These are phyloP conservation scores for Ananas comosus DNA, from an alignment of 176 grass and related monocot genomes.

Conservation along the genomic window DNA sequence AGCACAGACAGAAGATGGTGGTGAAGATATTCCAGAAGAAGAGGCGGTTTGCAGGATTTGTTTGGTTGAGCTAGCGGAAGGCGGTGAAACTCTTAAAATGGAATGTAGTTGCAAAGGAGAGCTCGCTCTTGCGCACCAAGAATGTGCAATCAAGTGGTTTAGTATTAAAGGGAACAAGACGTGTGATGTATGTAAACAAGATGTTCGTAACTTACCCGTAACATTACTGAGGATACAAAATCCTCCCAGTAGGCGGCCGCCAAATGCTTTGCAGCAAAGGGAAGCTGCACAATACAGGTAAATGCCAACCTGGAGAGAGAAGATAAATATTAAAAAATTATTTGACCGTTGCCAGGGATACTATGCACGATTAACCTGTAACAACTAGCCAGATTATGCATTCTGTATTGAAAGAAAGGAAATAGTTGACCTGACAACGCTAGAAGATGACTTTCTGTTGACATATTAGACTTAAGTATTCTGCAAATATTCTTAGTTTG, in stretches of 20 bases:
- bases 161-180: constrained; percentile 98
- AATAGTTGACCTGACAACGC: no score
- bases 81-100: constrained; percentile 98
- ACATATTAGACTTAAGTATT: no score
- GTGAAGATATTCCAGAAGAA: constrained; percentile 97
- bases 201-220: constrained; percentile 83
- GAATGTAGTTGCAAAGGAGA: constrained; percentile 99
- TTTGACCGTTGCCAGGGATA: not conserved
- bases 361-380: no score
- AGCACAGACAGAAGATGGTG: constrained; percentile 48
- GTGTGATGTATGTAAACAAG: constrained; percentile 89
- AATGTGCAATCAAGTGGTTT: constrained; percentile 99
- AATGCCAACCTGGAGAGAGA: constrained; percentile 4
- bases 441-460: no score
- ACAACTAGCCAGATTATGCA: no score
- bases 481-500: no score
- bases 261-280: constrained; percentile 53
- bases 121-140: constrained; percentile 91
- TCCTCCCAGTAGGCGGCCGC: constrained; percentile 40
- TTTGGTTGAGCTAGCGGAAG: constrained; percentile 84
- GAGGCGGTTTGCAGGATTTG: constrained; percentile 98
- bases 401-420: no score
- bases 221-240: constrained; percentile 88
- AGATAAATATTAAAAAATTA: constrained; percentile 2
- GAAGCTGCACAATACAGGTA: constrained; percentile 64